These are phyloP conservation scores for Diaporthe velutina DNA, from an alignment of 2,329 filamentous ascomycete species.

Conservation along the genomic window DNA sequence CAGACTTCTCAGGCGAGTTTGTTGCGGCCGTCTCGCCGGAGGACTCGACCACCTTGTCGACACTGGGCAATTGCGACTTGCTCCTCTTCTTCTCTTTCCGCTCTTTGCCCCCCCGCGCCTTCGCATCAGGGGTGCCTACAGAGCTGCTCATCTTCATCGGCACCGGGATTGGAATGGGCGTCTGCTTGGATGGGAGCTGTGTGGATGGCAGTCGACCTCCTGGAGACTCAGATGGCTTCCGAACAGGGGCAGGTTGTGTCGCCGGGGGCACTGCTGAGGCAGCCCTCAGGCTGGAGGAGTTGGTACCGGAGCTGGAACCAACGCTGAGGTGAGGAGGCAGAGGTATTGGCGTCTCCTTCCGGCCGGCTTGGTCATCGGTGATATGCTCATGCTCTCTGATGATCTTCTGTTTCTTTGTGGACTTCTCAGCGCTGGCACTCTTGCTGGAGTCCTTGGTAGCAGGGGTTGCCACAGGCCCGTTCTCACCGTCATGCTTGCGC, in stretches of 20 bases:
- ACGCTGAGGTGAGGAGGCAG: conserved; percentile 23
- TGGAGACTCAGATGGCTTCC: conserved; percentile 27
- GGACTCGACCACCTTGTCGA: not conserved
- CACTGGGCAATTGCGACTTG: conserved; percentile 15
- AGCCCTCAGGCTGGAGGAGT: not conserved
- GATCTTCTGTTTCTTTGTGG: conserved; percentile 39
- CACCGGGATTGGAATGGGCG: conserved; percentile 32
- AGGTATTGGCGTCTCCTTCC: conserved; percentile 38
- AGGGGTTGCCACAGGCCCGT: conserved; percentile 37
- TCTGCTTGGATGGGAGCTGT: conserved; percentile 31
- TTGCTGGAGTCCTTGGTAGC: conserved; percentile 36
- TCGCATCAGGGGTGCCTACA: not conserved
- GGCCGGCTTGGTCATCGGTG: conserved; percentile 20
- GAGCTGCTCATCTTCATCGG: not conserved
- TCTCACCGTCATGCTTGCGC: conserved; percentile 54
- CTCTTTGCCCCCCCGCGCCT: conserved; percentile 33
- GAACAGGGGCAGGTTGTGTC: conserved; percentile 11
- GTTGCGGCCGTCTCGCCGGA: not conserved
- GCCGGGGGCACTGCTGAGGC: conserved; percentile 38
- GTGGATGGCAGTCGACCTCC: conserved; percentile 33
- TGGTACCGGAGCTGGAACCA: not conserved
- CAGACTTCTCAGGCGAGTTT: conserved; percentile 9
- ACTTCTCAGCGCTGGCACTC: conserved; percentile 40
- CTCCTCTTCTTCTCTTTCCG: conserved; percentile 29
- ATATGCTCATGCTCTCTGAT: conserved; percentile 26